Evolutionary conservation across 2,329 filamentous ascomycete genomes (phyloP), one percentile per base, ranked within the genome.

Genomic region (Pseudohalonectria lignicola): DNA sequence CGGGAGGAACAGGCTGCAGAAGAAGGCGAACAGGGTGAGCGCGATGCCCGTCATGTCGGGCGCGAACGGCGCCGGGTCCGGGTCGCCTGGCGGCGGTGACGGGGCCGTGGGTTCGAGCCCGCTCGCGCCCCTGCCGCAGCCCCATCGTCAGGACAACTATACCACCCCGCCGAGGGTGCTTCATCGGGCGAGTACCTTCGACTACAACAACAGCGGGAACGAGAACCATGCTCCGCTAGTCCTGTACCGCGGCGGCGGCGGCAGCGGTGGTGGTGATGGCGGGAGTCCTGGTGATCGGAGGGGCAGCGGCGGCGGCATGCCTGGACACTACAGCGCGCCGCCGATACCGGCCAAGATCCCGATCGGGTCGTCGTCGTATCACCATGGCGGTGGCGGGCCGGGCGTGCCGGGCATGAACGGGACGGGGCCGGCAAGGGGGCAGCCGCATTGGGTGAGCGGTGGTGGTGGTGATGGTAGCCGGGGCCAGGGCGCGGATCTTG

Each of bases 301-400:
- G n/a, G n/a, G 7, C 8, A 26, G 23, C 18, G 45, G 51, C 9
- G 50, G 54, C 32, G 41, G 49, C 8, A 26, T 26, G 23, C 8
- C n/a, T n/a, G n/a, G n/a, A n/a, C n/a, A 12, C 8, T 26, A 26
- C 6, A 61, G 55, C 15, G 64, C 61, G 1, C 80, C 81, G 11
- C 74, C 77, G 0, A 69, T 84, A 35, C 81, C 82, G 4, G 78
- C 79, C n/a, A 86, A 86, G 58, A 63, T 85, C 8, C 79, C 80
- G 1, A 55, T 82, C 49, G 21, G 35, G 41, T 46, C 36, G 8
- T 28, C 29, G 2, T 36, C 25, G 5, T 36, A 38, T 15, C 32
- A 36, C 15, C 34, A 10, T n/a, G 28, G 19, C 7, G 38, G 31
- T 25, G 34, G 36, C 15, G 26, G 40, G 18, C 40, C 23, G 11